Percentiles rank a stretch among this genome's conserved stretches.
phyloP scores from a whole-genome alignment of 306 rosid species.

The Carpinus viminea region DNA sequence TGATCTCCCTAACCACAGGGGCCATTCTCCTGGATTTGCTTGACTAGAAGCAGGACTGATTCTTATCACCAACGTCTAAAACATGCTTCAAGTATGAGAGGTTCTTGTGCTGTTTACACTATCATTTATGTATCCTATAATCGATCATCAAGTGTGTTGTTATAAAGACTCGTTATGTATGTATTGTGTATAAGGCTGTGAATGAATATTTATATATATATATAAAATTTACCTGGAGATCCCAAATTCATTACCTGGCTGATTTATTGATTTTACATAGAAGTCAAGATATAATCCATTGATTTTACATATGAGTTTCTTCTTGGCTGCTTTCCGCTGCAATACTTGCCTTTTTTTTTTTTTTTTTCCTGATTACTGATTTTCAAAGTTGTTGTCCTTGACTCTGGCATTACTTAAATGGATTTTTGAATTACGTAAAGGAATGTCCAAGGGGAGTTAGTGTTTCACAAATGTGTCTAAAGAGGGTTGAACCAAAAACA shows the following conservation, averaged over 20 bases:
- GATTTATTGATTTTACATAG: neutral
- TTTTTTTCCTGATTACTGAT: neutral
- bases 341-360: neutral
- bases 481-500: neutral
- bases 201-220: constrained; percentile 6
- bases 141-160: constrained; percentile 12
- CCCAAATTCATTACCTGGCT: constrained; percentile 13
- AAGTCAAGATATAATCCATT: neutral
- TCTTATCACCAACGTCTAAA: constrained; percentile 23
- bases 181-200: constrained; percentile 35
- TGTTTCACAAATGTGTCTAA: neutral
- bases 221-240: neutral
- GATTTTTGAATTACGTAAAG: neutral
- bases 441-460: neutral
- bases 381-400: neutral
- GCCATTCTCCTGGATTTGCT: constrained; percentile 35
- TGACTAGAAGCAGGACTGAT: constrained; percentile 26
- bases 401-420: neutral
- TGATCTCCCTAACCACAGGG: constrained; percentile 19
- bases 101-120: constrained; percentile 35
- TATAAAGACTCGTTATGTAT: constrained; percentile 22
- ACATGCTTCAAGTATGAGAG: constrained; percentile 26
- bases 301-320: neutral
- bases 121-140: constrained; percentile 26
- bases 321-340: neutral